Evolutionary conservation across 2,329 filamentous ascomycete species (phyloP).

Genomic region (Torrubiella hemipterigena): DNA sequence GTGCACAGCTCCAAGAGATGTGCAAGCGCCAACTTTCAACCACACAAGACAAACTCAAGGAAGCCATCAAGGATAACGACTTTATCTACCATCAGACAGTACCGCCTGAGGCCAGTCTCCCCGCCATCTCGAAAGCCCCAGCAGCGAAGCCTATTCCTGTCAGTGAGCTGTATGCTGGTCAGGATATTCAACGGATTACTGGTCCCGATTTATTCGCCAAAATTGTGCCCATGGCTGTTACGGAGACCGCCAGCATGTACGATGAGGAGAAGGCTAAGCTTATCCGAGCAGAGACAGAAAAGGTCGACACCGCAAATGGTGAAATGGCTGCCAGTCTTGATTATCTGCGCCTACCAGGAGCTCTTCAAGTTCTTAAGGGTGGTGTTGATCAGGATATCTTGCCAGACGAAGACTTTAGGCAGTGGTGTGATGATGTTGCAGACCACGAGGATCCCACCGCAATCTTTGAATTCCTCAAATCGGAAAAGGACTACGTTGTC

Average conservation of each 20-base stretch:
- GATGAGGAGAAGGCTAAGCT: constrained; percentile 98
- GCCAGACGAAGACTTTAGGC: constrained; percentile 82
- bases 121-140: constrained; percentile 77
- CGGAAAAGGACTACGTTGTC: constrained; percentile 66
- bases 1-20: constrained; percentile 61
- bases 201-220: constrained; percentile 95
- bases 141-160: constrained; percentile 96
- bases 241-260: constrained; percentile 91
- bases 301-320: constrained; percentile 82
- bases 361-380: constrained; percentile 83
- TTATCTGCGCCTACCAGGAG: constrained; percentile 80
- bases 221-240: constrained; percentile 91
- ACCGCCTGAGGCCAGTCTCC: constrained; percentile 70
- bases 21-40: constrained; percentile 71
- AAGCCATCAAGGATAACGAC: constrained; percentile 84
- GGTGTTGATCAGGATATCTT: constrained; percentile 81
- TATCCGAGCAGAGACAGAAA: constrained; percentile 83
- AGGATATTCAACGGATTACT: constrained; percentile 94
- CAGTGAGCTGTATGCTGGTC: constrained; percentile 89
- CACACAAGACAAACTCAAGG: constrained; percentile 68
- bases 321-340: constrained; percentile 95
- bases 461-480: constrained; percentile 68
- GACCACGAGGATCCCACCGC: constrained; percentile 68
- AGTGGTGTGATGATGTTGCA: constrained; percentile 88
- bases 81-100: constrained; percentile 96